A percentile compares a stretch with the other conserved stretches of the same genome.
These are phyloP conservation scores for Raphanus hybrid DNA, from an alignment of 441 rosid genomes.

Conservation along the genomic window DNA sequence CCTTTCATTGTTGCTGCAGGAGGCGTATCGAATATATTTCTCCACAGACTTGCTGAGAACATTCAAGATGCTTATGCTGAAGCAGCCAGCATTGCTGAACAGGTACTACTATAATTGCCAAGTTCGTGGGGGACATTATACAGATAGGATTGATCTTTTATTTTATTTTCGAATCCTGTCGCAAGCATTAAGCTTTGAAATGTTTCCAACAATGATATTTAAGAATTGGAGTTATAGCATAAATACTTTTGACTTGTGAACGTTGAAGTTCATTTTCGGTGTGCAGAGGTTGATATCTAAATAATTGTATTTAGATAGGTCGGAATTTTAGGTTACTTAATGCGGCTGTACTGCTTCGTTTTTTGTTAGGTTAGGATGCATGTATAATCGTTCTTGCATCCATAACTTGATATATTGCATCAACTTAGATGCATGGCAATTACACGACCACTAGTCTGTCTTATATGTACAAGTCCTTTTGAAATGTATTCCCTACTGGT, in stretches of 20 bases:
- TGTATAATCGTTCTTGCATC: slow-evolving; percentile 16
- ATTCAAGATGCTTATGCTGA: slow-evolving; percentile 99
- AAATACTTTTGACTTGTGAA: slow-evolving; percentile 20
- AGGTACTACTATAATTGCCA: slow-evolving; percentile 59
- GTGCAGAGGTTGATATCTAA: slow-evolving; percentile 3
- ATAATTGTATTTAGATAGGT: background rate
- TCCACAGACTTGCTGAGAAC: slow-evolving; percentile 97
- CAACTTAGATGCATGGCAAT: slow-evolving; percentile 16
- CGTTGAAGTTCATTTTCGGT: too few species aligned
- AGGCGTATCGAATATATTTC: slow-evolving; percentile 96
- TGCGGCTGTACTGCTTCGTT: slow-evolving; percentile 11
- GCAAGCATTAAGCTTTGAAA: slow-evolving; percentile 21
- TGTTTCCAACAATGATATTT: slow-evolving; percentile 16
- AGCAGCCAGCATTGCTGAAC: slow-evolving; percentile 98
- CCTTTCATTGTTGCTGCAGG: slow-evolving; percentile 99
- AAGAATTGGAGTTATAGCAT: slow-evolving; percentile 19
- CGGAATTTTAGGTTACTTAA: slow-evolving; percentile 7
- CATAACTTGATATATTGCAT: background rate
- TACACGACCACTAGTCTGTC: slow-evolving; percentile 7
- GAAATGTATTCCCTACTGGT: slow-evolving; percentile 18
- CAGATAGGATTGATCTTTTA: background rate
- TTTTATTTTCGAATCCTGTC: background rate
- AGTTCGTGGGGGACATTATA: slow-evolving; percentile 6
- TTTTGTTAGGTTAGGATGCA: slow-evolving; percentile 5
- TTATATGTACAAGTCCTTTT: slow-evolving; percentile 18